A percentile compares a stretch with the other conserved stretches of the same genome.
These are phyloP conservation scores for Daedaleopsis nitida DNA, from an alignment of 768 basidiomycete genomes.

Conservation along the genomic window DNA sequence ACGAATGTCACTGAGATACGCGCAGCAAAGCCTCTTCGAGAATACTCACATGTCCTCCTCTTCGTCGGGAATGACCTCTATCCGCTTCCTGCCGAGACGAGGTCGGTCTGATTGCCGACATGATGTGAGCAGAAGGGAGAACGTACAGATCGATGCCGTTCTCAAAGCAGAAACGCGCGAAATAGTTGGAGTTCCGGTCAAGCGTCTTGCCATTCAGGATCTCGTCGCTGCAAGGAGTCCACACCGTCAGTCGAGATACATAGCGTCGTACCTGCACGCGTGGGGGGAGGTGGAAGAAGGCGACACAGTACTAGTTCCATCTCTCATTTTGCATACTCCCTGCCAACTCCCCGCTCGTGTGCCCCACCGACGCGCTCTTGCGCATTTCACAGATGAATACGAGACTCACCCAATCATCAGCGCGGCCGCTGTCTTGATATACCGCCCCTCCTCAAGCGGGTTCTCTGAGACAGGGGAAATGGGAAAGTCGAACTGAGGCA, in stretches of 20 bases:
- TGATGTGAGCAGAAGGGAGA: background rate
- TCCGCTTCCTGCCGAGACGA: conserved; percentile 59
- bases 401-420: conserved; percentile 72
- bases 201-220: conserved; percentile 91
- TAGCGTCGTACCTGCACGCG: background rate
- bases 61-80: conserved; percentile 91
- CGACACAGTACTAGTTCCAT: background rate
- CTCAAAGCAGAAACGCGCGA: conserved; percentile 88
- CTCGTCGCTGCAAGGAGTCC: conserved; percentile 65
- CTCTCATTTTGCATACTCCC: background rate
- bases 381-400: background rate
- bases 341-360: background rate
- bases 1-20: background rate
- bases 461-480: conserved; percentile 62
- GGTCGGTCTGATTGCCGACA: background rate
- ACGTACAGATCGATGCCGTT: conserved; percentile 77
- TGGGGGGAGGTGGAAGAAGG: background rate
- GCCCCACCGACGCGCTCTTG: background rate
- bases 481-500: conserved; percentile 40
- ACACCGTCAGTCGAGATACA: background rate
- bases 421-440: conserved; percentile 74
- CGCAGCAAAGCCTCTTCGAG: background rate
- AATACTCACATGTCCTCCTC: conserved; percentile 81
- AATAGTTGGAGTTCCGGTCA: conserved; percentile 82
- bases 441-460: conserved; percentile 67